Evolutionary conservation across 1,284 basidiomycete genomes (phyloP).

Genomic region (Anthracocystis setariae): DNA sequence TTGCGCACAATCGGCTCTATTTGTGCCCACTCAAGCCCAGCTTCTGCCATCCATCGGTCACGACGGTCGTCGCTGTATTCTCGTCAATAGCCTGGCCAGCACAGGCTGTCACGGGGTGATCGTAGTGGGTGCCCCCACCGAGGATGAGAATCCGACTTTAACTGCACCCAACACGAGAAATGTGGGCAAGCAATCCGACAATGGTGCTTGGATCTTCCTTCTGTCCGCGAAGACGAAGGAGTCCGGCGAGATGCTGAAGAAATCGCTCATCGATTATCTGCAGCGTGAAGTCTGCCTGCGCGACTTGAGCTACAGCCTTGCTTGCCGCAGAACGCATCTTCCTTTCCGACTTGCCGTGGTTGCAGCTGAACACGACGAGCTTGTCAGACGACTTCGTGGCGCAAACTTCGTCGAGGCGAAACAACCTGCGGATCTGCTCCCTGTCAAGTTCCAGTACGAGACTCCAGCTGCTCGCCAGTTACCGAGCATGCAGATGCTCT

Average conservation of each 20-base stretch:
- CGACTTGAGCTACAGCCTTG: conserved; percentile 43
- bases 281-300: conserved; percentile 26
- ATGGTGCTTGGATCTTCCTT: conserved; percentile 22
- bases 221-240: conserved; percentile 42
- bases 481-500: neutral
- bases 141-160: neutral
- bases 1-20: conserved; percentile 14
- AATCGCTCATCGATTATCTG: conserved; percentile 37
- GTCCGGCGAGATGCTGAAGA: conserved; percentile 28
- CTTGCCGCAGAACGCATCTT: conserved; percentile 38
- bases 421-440: conserved; percentile 9
- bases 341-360: conserved; percentile 36
- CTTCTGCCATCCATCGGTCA: conserved; percentile 9
- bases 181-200: neutral
- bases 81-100: conserved; percentile 43
- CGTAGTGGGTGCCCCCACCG: conserved; percentile 16
- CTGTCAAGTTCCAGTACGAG: conserved; percentile 7
- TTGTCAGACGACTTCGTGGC: conserved; percentile 19
- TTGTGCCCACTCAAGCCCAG: conserved; percentile 22
- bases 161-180: neutral
- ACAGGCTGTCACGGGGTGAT: conserved; percentile 34
- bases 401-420: conserved; percentile 21
- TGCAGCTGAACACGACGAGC: conserved; percentile 37
- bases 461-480: neutral
- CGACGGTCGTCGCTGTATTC: conserved; percentile 11